Conservation (phyloP, 345 rosid genomes). For the Melaleuca quinquenervia region DNA sequence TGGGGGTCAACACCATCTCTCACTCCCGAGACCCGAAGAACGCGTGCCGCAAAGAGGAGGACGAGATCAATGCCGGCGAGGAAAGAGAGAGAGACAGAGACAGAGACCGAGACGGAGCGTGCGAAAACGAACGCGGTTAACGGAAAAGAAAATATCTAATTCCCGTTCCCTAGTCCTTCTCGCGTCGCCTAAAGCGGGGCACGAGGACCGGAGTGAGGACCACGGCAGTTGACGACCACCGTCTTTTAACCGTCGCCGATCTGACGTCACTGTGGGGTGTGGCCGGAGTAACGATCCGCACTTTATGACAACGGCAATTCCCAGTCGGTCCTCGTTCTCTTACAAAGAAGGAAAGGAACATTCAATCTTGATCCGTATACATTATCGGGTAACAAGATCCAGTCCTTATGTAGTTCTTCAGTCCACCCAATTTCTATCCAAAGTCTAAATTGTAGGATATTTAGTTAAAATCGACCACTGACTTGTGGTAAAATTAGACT, state of each 20-base stretch:
- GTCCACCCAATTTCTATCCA: background rate
- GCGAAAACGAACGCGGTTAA: background rate
- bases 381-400: background rate
- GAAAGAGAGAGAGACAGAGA: background rate
- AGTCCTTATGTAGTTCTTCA: background rate
- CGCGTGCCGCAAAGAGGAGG: background rate
- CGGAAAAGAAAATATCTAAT: background rate
- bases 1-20: background rate
- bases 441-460: background rate
- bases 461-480: background rate
- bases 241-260: background rate
- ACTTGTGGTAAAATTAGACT: background rate
- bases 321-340: background rate
- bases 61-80: background rate
- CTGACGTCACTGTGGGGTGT: background rate
- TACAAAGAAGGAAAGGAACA: background rate
- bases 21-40: background rate
- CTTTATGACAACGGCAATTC: no score
- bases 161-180: background rate
- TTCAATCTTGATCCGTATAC: background rate
- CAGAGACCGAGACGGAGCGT: background rate
- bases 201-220: background rate
- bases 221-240: background rate
- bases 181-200: background rate
- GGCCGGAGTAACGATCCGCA: background rate